Percentiles rank a stretch among this genome's conserved stretches.
phyloP scores from a whole-genome alignment of 768 basidiomycete genomes.

The Pleurotus sapidus region DNA sequence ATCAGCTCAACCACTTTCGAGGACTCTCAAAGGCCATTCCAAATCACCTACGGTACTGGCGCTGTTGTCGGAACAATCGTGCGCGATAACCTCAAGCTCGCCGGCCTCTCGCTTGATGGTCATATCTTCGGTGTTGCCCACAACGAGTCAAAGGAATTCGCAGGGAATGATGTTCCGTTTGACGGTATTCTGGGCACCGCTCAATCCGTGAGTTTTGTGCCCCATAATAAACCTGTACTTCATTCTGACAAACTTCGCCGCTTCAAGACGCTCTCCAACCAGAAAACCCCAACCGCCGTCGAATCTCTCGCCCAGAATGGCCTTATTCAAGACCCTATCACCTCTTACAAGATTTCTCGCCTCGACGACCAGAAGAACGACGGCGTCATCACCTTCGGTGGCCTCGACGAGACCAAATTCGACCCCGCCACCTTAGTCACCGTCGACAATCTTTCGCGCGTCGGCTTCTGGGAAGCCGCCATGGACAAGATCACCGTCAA shows the following conservation, averaged over 20 bases:
- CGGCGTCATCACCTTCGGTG: slow-evolving; percentile 80
- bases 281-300: slow-evolving; percentile 63
- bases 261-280: slow-evolving; percentile 56
- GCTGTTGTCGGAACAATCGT: slow-evolving; percentile 62
- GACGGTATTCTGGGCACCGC: slow-evolving; percentile 80
- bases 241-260: too few relatives aligned
- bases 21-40: slow-evolving; percentile 47
- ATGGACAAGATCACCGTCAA: slow-evolving; percentile 60
- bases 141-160: slow-evolving; percentile 61
- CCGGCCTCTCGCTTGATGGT: slow-evolving; percentile 50
- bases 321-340: slow-evolving; percentile 60
- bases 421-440: slow-evolving; percentile 54
- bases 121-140: slow-evolving; percentile 72
- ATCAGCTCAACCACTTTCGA: slow-evolving; percentile 61
- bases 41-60: slow-evolving; percentile 70
- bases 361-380: slow-evolving; percentile 66
- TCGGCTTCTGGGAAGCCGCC: slow-evolving; percentile 81
- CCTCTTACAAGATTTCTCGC: slow-evolving; percentile 80
- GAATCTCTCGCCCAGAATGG: slow-evolving; percentile 62
- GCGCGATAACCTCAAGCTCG: slow-evolving; percentile 60
- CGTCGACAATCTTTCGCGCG: slow-evolving; percentile 56
- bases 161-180: slow-evolving; percentile 44
- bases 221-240: too few relatives aligned
- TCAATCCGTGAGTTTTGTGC: slow-evolving; percentile 52
- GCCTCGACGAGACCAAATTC: slow-evolving; percentile 69